phyloP scores from a whole-genome alignment of 768 basidiomycete species.

The Podaxis rugospora region DNA sequence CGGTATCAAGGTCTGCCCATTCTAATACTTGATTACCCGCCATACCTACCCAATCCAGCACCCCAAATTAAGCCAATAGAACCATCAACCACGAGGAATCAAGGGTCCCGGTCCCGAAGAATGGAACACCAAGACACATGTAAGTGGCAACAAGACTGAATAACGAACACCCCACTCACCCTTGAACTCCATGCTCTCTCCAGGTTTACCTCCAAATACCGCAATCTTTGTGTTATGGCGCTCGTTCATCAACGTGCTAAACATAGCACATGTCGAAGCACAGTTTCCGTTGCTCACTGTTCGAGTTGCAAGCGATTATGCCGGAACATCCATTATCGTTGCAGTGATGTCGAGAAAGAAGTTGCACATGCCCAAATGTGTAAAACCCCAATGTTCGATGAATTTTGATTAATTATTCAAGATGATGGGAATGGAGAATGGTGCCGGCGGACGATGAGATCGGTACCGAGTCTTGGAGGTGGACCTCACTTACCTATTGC shows the following conservation, averaged over 20 bases:
- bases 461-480: not conserved
- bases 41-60: conserved; percentile 32
- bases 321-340: not conserved
- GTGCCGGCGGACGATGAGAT: not conserved
- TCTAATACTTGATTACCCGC: conserved; percentile 62
- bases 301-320: not conserved
- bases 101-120: not conserved
- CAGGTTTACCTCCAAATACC: conserved; percentile 55
- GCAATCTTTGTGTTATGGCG: conserved; percentile 47
- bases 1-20: conserved; percentile 55
- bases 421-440: not conserved
- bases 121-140: not conserved
- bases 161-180: conserved; percentile 19
- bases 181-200: conserved; percentile 46
- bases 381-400: not conserved
- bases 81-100: not conserved
- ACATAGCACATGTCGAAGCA: conserved; percentile 62
- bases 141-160: not conserved
- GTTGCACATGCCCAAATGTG: not conserved
- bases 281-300: conserved; percentile 43
- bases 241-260: conserved; percentile 59
- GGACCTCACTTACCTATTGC: conserved; percentile 33
- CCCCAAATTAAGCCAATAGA: not conserved
- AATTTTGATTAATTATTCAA: not conserved
- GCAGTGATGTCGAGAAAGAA: not conserved